Base-by-base conservation (phyloP, 495 filamentous ascomycete species). In the Xylaria flabelliformis region DNA sequence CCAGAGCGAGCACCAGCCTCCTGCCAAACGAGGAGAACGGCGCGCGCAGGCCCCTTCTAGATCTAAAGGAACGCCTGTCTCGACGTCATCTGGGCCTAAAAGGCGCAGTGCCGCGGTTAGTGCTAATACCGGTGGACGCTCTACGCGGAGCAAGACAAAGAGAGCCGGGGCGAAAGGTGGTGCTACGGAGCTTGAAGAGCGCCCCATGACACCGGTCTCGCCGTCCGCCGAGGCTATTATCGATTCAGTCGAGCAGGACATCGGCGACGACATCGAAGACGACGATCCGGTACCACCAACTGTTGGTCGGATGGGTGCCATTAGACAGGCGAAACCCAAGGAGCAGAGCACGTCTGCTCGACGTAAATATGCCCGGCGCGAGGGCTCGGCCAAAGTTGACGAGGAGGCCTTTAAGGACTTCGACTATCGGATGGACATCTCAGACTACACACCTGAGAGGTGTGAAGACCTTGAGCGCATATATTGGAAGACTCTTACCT, bases 401-500 rank as follows among this genome's bases (percentile, higher is more conserved):
- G 94, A 97, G 77, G 90, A 89, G 48, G 90, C 91, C 8, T 99
- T 97, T 83, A 91, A 92, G 76, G 86, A 90, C 64, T 99, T 97
- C 76, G 91, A 98, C 74, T 97, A 98, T 77, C 90, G 88, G 51
- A 91, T 98, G 75, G 88, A 93, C 67, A 90, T 93, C 69, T 88
- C 93, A 48, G 94, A 98, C 41, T 99, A 91, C 78, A 97, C 95
- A 0, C 85, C 90, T 0, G 95, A 98, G 78, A 86, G 96, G 72
- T 97, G 96, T 77, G 92, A 95, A 61, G 97, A 99, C 81, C 85
- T 99, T 4, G 96, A 99, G 82, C 90, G 92, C 34, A 90, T 90
- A 65, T 99, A 99, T 80, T 99, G 96, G 96, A 97, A 94, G 82
- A 95, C 92, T 2, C 85, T 99, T 67, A 98, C 94, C 63, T 98